These are phyloP conservation scores for Monilinia vaccinii-corymbosi DNA, from an alignment of 2,329 filamentous ascomycete species.

Conservation along the genomic window DNA sequence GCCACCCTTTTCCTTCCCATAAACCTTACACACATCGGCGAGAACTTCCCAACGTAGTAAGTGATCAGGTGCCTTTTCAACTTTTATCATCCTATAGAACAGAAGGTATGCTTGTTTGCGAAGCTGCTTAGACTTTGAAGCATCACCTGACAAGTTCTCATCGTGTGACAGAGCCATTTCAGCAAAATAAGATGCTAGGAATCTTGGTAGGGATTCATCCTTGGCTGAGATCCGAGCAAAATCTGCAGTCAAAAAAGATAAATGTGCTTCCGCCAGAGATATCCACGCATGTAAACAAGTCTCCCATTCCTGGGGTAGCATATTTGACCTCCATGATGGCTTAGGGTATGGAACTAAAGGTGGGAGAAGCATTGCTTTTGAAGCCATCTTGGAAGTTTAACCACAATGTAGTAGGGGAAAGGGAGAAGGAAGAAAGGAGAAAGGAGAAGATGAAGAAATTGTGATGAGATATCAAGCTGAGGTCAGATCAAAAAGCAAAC, in stretches of 20 bases:
- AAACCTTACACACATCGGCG: constrained; percentile 56
- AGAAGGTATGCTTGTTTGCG: constrained; percentile 58
- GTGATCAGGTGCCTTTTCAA: constrained; percentile 33
- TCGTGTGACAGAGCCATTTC: constrained; percentile 37
- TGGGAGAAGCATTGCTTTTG: constrained; percentile 41
- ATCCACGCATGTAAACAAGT: constrained; percentile 70
- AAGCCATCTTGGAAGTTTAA: constrained; percentile 3
- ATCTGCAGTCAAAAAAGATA: constrained; percentile 47
- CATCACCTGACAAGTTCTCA: background rate
- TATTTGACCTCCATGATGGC: constrained; percentile 52
- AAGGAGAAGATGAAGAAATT: background rate
- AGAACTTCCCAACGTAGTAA: constrained; percentile 61
- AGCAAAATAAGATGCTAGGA: constrained; percentile 58
- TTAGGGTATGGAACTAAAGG: constrained; percentile 72
- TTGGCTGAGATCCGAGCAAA: constrained; percentile 44
- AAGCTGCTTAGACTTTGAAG: constrained; percentile 38
- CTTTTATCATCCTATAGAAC: constrained; percentile 44
- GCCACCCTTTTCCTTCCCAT: constrained; percentile 52
- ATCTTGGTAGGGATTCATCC: constrained; percentile 50
- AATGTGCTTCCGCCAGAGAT: constrained; percentile 53
- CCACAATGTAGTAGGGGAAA: background rate
- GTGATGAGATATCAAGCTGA: background rate
- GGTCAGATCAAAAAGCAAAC: background rate
- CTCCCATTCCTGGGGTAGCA: constrained; percentile 66
- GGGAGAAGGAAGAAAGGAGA: background rate